Percentiles rank a stretch among this genome's conserved stretches.
phyloP scores from a whole-genome alignment of 306 rosid species.

The Glycine latifolia region DNA sequence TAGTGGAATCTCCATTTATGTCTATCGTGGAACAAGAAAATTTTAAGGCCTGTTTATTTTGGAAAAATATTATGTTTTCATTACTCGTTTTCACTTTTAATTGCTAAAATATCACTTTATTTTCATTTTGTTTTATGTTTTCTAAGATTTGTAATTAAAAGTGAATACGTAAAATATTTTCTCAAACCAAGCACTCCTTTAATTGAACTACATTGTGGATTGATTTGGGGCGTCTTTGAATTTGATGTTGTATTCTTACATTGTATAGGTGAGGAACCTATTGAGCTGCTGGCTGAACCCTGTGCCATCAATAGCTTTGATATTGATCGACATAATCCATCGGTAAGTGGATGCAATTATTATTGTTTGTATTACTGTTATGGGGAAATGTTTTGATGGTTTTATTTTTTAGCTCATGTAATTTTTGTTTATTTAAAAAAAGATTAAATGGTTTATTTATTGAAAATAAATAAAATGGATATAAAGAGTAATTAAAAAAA shows the following conservation, averaged over 20 bases:
- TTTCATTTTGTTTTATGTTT: not conserved
- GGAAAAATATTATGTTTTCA: no score
- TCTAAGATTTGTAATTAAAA: not conserved
- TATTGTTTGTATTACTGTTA: conserved; percentile 27
- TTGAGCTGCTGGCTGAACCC: conserved; percentile 89
- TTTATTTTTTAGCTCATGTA: not conserved
- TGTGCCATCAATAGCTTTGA: conserved; percentile 96
- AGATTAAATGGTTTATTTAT: conserved; percentile 13
- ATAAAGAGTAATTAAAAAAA: not conserved
- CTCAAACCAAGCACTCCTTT: not conserved
- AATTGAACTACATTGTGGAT: conserved; percentile 15
- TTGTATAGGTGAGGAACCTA: conserved; percentile 72
- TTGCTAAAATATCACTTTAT: not conserved
- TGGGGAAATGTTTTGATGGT: not conserved
- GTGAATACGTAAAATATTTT: not conserved
- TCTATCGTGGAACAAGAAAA: not conserved
- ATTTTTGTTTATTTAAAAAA: not conserved
- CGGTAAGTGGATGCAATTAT: conserved; percentile 59
- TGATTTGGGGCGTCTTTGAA: conserved; percentile 18
- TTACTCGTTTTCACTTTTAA: not conserved
- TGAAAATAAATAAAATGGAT: not conserved
- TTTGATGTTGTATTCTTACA: conserved; percentile 4
- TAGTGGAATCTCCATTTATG: not conserved
- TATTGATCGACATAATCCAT: conserved; percentile 79
- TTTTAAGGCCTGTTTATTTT: no score